Base-by-base conservation (phyloP, 352 stramenopile genomes). In the Phytophthora rubi region DNA sequence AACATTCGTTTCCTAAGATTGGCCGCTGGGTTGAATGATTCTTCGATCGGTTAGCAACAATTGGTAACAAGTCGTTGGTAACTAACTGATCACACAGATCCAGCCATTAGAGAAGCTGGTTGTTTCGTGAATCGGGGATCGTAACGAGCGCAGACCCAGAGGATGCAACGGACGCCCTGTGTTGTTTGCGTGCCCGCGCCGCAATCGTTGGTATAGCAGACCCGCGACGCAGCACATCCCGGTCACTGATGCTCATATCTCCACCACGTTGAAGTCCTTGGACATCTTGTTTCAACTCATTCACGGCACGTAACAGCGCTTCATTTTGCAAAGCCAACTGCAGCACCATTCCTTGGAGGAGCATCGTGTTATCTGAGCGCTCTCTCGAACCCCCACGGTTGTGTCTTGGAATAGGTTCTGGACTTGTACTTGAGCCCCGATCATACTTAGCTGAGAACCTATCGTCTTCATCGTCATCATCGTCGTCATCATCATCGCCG, bases 321-420 rank as follows among this genome's bases (percentile, higher is more conserved):
- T 86, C 79, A 57, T 88, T 90, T 62, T 88, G 80, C 7, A 88
- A 68, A 18, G 82, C 80, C 3, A 90, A 68, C 52, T 88, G 82
- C 6, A 90, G 52, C 9, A 90, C 67, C 80, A 90, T 88, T 37
- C 77, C 82, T 53, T 88, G 70, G 1, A 89, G 64, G 8, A 83
- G 57, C 55, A 72, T 86, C n/a, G 58, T 80, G 23, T 68, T 65
- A 39, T 56, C 67, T 13, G 52, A 33, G 26, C 49, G 57, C 6
- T 70, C 63, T 39, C 45, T 45, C 44, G 15, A 28, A 5, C 8
- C 42, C 54, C 18, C 13, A 33, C 23, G 23, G 30, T 21, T 45
- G 30, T 67, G 39, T 18, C 28, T 26, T 32, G 18, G 52, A 30
- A 60, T 54, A 5, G 4, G n/a, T 33, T 55, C 53, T 15, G 49